These are phyloP conservation scores for Quercus lobata DNA, from an alignment of 331 rosid genomes.

Conservation along the genomic window DNA sequence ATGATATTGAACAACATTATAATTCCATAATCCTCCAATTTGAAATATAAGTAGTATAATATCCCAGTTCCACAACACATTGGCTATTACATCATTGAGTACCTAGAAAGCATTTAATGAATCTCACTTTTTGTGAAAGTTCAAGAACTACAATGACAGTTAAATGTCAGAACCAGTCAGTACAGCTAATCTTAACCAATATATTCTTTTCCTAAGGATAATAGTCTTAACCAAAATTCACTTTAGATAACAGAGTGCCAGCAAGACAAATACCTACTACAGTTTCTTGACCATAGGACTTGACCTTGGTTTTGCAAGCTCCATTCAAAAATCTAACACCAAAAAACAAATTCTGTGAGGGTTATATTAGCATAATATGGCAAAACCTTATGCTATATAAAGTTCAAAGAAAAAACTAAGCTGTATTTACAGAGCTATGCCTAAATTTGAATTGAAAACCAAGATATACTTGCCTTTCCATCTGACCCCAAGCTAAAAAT, in stretches of 20 bases:
- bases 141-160: background rate
- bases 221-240: background rate
- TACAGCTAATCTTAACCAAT: background rate
- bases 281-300: conserved; percentile 86
- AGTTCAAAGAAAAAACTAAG: conserved; percentile 7
- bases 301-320: conserved; percentile 98
- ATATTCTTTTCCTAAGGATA: background rate
- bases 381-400: conserved; percentile 2
- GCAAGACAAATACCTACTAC: conserved; percentile 51
- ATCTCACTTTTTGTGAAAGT: background rate
- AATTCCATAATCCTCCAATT: background rate
- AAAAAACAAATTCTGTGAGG: conserved; percentile 12
- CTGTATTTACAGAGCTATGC: background rate
- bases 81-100: background rate
- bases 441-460: conserved; percentile 6
- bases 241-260: background rate
- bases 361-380: background rate
- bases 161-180: background rate
- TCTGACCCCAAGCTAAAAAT: conserved; percentile 91
- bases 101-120: background rate
- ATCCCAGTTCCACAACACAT: background rate
- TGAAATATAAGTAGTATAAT: background rate
- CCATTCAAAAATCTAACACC: conserved; percentile 85
- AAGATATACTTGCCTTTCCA: conserved; percentile 66
- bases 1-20: background rate